Evolutionary conservation across 202 grass and related monocot genomes (phyloP).

Genomic region (Musa balbisiana): DNA sequence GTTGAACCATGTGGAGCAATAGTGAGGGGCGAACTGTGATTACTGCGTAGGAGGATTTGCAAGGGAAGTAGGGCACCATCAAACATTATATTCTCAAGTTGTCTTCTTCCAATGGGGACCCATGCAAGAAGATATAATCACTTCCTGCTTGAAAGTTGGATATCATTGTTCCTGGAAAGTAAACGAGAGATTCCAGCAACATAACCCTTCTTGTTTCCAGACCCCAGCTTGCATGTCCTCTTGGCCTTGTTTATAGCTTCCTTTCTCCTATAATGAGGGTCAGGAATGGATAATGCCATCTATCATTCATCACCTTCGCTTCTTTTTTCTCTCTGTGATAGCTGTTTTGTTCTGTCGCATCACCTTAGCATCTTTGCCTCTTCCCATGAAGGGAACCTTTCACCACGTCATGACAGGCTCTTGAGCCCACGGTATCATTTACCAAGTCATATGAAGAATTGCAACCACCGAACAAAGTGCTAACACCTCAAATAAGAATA

Average conservation of each 20-base stretch:
- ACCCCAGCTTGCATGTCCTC: neutral
- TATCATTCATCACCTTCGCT: neutral
- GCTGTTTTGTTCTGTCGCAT: neutral
- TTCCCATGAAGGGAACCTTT: neutral
- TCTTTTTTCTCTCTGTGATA: neutral
- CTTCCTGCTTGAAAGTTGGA: slow-evolving; percentile 9
- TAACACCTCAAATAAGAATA: too few species aligned
- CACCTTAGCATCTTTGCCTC: neutral
- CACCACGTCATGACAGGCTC: neutral
- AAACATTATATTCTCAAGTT: neutral
- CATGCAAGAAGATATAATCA: slow-evolving; percentile 1
- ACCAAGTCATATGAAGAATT: neutral
- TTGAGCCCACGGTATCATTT: neutral
- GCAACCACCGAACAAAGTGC: neutral
- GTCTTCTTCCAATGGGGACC: neutral
- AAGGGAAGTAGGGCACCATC: neutral
- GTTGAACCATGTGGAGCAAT: neutral
- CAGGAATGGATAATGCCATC: neutral
- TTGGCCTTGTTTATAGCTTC: neutral
- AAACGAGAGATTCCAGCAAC: slow-evolving; percentile 10
- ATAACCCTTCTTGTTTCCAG: slow-evolving; percentile 4
- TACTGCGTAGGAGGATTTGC: neutral
- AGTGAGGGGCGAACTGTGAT: neutral
- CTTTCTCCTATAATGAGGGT: neutral
- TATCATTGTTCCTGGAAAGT: slow-evolving; percentile 9